Evolutionary conservation across 352 stramenopile species (phyloP), one percentile per base, ranked within the genome.

Genomic region (Lagenidium giganteum): DNA sequence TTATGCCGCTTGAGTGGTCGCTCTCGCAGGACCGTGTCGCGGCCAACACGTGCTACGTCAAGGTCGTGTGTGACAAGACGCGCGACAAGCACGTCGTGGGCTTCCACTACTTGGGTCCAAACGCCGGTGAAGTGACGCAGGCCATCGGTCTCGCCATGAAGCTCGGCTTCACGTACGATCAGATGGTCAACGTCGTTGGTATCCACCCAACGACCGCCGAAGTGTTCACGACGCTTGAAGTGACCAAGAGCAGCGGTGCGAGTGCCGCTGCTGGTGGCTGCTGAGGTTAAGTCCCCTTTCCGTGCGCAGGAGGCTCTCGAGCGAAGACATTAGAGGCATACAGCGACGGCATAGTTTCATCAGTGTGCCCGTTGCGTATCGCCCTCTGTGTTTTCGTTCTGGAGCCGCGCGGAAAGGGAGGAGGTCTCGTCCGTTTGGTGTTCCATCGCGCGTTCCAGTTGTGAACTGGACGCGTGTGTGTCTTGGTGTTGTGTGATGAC

Each of bases 41-140:
- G 3, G 64, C 80, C 5, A 74, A 91, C 39, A 77, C 78, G 30
- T 96, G 91, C 51, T 98, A 98, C 68, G 74, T 87, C 45, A 99
- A 99, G 75, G 81, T 98, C 25, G 79, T 99, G 46, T 95, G 84
- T 25, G 72, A 96, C 55, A 98, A 94, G 61, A 74, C 56, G 16
- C 64, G 83, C 13, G 66, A 88, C 51, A 76, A 91, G 30, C 77
- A 76, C 33, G 94, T 99, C 5, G 59, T 99, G 42, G 97, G 97
- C 39, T 96, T 99, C 41, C 97, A 99, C 62, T 98, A 98, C 62
- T 55, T 98, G n/a, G 96, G 95, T 26, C 97, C 96, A 14, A 98
- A 99, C 54, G 96, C 96, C 26, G 96, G 97, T 37, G 97, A 99
- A 70, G 80, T 97, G 40, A 96, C 86, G 21, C 90, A 95, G 53